Conservation (phyloP, 208 protist species). For the Strigomonas culicis region DNA sequence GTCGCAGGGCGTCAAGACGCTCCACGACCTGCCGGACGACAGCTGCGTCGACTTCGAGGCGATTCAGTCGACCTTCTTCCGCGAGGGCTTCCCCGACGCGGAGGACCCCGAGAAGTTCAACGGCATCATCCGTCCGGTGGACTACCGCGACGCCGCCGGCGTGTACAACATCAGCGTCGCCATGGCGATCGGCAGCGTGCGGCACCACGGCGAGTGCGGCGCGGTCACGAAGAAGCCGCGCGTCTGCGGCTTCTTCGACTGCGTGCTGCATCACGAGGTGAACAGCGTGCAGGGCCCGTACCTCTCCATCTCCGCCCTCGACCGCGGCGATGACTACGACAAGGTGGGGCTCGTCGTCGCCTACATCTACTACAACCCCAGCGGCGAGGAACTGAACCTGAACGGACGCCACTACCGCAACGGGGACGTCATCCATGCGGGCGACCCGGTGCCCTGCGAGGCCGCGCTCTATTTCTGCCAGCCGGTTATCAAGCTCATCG, state of each 20-base stretch:
- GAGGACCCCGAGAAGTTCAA: constrained; percentile 51
- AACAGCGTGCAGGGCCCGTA: constrained; percentile 88
- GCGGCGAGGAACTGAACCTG: constrained; percentile 39
- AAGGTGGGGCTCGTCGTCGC: constrained; percentile 83
- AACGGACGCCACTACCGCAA: constrained; percentile 83
- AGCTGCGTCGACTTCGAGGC: constrained; percentile 83
- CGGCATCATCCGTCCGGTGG: constrained; percentile 66
- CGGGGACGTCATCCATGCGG: constrained; percentile 85
- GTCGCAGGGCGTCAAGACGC: constrained; percentile 71
- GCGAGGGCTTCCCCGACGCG: constrained; percentile 38
- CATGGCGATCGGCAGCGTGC: constrained; percentile 77
- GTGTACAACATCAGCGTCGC: constrained; percentile 88
- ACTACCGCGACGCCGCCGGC: constrained; percentile 75
- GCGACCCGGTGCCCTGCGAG: constrained; percentile 85
- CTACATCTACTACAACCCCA: constrained; percentile 81
- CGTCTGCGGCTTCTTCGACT: constrained; percentile 90
- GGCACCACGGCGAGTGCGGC: constrained; percentile 86
- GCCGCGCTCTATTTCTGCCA: constrained; percentile 75
- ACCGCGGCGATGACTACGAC: constrained; percentile 91
- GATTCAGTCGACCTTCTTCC: constrained; percentile 71
- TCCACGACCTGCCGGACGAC: constrained; percentile 55
- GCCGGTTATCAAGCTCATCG: constrained; percentile 83
- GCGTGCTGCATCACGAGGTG: constrained; percentile 90
- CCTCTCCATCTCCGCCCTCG: constrained; percentile 90
- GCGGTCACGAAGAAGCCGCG: constrained; percentile 89